Evolutionary conservation across 169 alveolate species (phyloP), one percentile per base, ranked within the genome.

Genomic region (Eimeria zaria): DNA sequence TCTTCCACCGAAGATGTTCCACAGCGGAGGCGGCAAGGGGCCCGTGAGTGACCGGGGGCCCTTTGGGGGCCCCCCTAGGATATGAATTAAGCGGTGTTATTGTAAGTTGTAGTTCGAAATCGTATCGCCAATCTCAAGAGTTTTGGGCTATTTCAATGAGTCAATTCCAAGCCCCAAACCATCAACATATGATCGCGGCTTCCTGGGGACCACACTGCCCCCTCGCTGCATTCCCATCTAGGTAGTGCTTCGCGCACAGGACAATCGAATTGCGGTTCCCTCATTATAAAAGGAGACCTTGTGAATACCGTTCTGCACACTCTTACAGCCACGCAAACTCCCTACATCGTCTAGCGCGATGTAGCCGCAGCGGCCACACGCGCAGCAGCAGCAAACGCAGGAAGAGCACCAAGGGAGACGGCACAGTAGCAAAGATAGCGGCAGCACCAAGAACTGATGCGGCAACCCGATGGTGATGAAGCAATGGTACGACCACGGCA

Each of bases 11-110:
- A 16, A 30, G 36, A 39, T n/a, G 53, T 16, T 73, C 53, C 53
- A 39, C 83, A 6, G 6, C 81, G 0, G 1, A 0, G 48, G 46
- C 22, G 83, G 33, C 53, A 20, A 33, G 83, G 83, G 83, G 55
- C 83, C 83, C 78, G 55, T n/a, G 33, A n/a, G 12, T 73, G 53
- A 73, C 83, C 55, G 83, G 83, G 83, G 83, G 83, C 83, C 83
- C 83, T 33, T 3, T 14, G 30, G 83, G 83, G 83, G 55, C 48
- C 36, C 53, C n/a, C 53, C 2, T 39, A 14, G n/a, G 53, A 36
- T 39, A 30, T 30, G 48, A 69, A 69, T 36, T 69, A 69, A 11
- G 14, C 9, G 7, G 12, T 33, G 55, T 9, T 2, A 53, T 39
- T 73, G 83, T 39, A 18, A 16, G 6, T 0, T 12, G 33, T 67